These are phyloP conservation scores for Cladophialophora chaetospira DNA, from an alignment of 2,329 filamentous ascomycete genomes.

Conservation along the genomic window DNA sequence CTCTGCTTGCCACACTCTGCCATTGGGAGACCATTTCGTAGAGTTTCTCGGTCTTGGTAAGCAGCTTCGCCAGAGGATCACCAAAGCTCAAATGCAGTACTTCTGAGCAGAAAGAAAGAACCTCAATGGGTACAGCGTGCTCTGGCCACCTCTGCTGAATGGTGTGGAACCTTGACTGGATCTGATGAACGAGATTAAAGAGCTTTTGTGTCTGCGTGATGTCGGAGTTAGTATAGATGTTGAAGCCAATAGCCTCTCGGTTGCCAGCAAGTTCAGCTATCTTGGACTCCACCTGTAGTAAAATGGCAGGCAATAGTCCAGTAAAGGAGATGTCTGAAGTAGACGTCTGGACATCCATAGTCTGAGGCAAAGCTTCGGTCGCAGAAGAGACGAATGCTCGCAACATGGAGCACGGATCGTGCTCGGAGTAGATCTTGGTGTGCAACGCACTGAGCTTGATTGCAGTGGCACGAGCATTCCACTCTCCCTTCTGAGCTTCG, in stretches of 20 bases:
- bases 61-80: conserved; percentile 82
- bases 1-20: conserved; percentile 86
- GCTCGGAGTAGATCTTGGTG: conserved; percentile 44
- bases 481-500: conserved; percentile 34
- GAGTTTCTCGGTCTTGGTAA: conserved; percentile 84
- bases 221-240: conserved; percentile 87
- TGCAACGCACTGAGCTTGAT: conserved; percentile 65
- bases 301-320: conserved; percentile 63
- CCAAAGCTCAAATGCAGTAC: conserved; percentile 74
- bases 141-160: conserved; percentile 67
- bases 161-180: conserved; percentile 71
- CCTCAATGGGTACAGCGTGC: conserved; percentile 79
- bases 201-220: conserved; percentile 73
- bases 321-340: conserved; percentile 3
- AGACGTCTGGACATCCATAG: conserved; percentile 31
- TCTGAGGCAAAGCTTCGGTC: conserved; percentile 38
- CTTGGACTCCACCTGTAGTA: conserved; percentile 67
- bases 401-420: conserved; percentile 37
- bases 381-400: conserved; percentile 36
- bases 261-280: conserved; percentile 49
- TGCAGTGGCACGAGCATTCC: conserved; percentile 57
- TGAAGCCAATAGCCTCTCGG: conserved; percentile 60
- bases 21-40: conserved; percentile 87
- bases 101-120: conserved; percentile 72
- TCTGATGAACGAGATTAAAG: conserved; percentile 66